A percentile compares a stretch with the other conserved stretches of the same genome.
These are phyloP conservation scores for Kurtzmaniella quercitrusa DNA, from an alignment of 1,139 yeast genomes.

Conservation along the genomic window DNA sequence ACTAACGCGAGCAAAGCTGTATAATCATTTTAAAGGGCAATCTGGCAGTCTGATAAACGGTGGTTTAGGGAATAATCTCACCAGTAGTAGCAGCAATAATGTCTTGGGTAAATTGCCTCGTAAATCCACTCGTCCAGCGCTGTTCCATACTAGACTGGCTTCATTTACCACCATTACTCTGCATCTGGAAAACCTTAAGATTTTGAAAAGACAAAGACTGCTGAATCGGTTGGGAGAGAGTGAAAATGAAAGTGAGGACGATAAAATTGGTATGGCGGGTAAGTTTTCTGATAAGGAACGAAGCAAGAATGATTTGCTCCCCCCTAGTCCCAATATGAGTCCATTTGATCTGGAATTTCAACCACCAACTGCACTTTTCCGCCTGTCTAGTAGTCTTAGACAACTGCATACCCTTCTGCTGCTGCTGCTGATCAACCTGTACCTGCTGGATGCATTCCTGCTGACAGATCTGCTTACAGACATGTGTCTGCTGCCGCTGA, in stretches of 20 bases:
- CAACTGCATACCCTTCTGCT: conserved; percentile 5
- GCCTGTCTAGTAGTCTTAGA: conserved; percentile 4
- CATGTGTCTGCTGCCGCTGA: conserved; percentile 21
- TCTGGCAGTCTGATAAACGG: neutral
- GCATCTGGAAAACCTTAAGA: conserved; percentile 27
- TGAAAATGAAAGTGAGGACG: conserved; percentile 5
- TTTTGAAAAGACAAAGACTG: conserved; percentile 35
- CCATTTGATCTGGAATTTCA: conserved; percentile 21
- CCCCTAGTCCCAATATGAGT: neutral
- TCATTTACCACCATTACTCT: conserved; percentile 31
- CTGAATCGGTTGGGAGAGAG: conserved; percentile 2
- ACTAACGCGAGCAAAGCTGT: conserved; percentile 37
- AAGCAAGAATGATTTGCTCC: neutral
- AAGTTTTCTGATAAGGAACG: conserved; percentile 13
- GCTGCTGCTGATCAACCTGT: conserved; percentile 23
- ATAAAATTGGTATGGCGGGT: neutral
- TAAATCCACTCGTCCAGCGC: conserved; percentile 1
- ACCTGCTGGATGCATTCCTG: conserved; percentile 22
- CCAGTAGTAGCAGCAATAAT: conserved; percentile 8
- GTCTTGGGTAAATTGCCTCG: conserved; percentile 4
- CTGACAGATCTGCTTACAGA: conserved; percentile 29
- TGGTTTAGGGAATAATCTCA: neutral
- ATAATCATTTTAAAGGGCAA: conserved; percentile 19
- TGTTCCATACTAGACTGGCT: conserved; percentile 17
- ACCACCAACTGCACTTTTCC: conserved; percentile 32